Conservation (phyloP, 192 early-diverging fungal genomes). For the Backusella sp. region DNA sequence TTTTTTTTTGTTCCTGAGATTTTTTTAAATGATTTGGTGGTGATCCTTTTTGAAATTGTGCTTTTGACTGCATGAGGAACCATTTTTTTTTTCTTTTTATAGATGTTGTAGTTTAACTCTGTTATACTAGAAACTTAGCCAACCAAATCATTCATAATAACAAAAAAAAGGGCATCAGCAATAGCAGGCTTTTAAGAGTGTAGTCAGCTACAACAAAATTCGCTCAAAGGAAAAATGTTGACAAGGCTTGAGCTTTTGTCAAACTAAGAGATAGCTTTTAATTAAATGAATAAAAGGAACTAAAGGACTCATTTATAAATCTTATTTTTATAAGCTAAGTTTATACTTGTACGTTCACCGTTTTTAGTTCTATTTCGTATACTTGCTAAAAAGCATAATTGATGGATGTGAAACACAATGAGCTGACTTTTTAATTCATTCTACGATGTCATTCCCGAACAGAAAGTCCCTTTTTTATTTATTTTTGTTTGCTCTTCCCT, state of each 20-base stretch:
- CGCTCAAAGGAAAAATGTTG: not conserved
- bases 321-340: not conserved
- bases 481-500: not conserved
- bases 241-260: not conserved
- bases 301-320: not conserved
- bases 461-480: not conserved
- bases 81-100: not conserved
- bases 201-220: not conserved
- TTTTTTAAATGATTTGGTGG: not conserved
- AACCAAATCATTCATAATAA: not conserved
- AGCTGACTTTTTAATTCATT: constrained; percentile 9
- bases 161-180: not conserved
- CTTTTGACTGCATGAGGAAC: not conserved
- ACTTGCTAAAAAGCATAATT: not conserved
- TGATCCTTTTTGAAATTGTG: not conserved
- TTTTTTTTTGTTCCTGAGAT: not conserved
- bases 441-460: constrained; percentile 2
- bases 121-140: not conserved
- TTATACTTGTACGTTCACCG: not conserved
- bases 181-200: not conserved
- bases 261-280: not conserved
- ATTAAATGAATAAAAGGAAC: not conserved
- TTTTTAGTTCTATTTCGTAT: not conserved
- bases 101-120: not conserved
- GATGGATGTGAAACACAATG: not conserved